A percentile compares a stretch with the other conserved stretches of the same genome.
Evolutionary conservation across 2,329 filamentous ascomycete species (phyloP).

Genomic region (Rhytidhysteron rufulum): DNA sequence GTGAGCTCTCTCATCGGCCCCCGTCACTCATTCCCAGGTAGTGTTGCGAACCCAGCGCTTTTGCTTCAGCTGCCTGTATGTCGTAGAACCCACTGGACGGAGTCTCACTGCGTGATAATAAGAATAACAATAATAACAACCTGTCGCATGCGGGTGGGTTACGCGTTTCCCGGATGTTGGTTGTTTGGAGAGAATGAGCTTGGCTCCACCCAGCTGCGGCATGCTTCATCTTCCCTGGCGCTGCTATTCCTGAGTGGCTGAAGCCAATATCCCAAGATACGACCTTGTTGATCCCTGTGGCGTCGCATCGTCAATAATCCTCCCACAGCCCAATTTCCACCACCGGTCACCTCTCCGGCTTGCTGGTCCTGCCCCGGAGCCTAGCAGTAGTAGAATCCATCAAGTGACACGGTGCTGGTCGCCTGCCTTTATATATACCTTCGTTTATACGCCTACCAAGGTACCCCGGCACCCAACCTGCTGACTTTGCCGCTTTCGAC

Average conservation of each 20-base stretch:
- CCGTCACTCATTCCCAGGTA: no score
- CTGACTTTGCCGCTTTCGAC: not conserved
- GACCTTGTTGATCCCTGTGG: slow-evolving; percentile 18
- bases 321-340: no score
- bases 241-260: slow-evolving; percentile 1
- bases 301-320: no score
- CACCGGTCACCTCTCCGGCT: no score
- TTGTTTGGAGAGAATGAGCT: not conserved
- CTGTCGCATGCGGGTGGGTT: no score
- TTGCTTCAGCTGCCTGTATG: not conserved
- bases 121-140: no score
- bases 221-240: slow-evolving; percentile 1
- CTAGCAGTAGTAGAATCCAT: no score
- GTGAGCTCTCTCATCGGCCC: no score
- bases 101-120: no score
- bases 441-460: not conserved
- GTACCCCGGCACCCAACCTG: not conserved
- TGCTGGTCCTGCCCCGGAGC: no score
- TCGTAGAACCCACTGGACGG: no score
- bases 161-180: slow-evolving; percentile 1
- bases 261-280: slow-evolving; percentile 5
- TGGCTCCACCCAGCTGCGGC: not conserved
- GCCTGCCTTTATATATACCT: not conserved
- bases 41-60: not conserved
- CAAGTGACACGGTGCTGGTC: slow-evolving; percentile 3